A percentile compares a stretch with the other conserved stretches of the same genome.
These are phyloP conservation scores for Candida pini DNA, from an alignment of 805 yeast species.

Conservation along the genomic window DNA sequence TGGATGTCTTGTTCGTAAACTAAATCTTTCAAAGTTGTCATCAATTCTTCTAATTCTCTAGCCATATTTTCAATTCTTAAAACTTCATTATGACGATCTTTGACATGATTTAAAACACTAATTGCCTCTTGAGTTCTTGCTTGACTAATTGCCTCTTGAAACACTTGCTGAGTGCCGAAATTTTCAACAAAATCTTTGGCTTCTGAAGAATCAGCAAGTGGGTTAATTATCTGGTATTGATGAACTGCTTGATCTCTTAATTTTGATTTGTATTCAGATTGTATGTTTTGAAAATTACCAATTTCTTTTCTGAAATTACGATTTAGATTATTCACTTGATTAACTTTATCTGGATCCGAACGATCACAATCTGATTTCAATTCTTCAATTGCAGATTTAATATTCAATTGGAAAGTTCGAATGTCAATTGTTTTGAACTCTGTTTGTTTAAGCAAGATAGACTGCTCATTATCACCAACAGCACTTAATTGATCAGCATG, in stretches of 20 bases:
- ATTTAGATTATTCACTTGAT: conserved; percentile 83
- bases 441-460: conserved; percentile 49
- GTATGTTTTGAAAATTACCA: conserved; percentile 75
- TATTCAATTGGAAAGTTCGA: conserved; percentile 39
- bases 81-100: conserved; percentile 83
- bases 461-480: conserved; percentile 55
- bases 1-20: conserved; percentile 88
- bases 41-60: conserved; percentile 85
- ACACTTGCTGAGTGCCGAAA: conserved; percentile 74
- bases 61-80: conserved; percentile 86
- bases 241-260: conserved; percentile 80
- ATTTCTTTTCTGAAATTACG: conserved; percentile 74
- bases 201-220: conserved; percentile 74
- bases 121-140: conserved; percentile 86
- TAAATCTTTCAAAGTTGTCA: conserved; percentile 89
- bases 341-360: conserved; percentile 67
- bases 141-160: conserved; percentile 80
- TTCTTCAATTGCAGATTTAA: conserved; percentile 65
- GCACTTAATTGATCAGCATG: conserved; percentile 62
- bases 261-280: conserved; percentile 72
- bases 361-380: conserved; percentile 58
- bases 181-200: conserved; percentile 78
- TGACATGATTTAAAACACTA: conserved; percentile 85
- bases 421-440: conserved; percentile 72
- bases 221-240: conserved; percentile 78